Base-by-base conservation (phyloP, 2,329 filamentous ascomycete species). In the Fusarium sp. region DNA sequence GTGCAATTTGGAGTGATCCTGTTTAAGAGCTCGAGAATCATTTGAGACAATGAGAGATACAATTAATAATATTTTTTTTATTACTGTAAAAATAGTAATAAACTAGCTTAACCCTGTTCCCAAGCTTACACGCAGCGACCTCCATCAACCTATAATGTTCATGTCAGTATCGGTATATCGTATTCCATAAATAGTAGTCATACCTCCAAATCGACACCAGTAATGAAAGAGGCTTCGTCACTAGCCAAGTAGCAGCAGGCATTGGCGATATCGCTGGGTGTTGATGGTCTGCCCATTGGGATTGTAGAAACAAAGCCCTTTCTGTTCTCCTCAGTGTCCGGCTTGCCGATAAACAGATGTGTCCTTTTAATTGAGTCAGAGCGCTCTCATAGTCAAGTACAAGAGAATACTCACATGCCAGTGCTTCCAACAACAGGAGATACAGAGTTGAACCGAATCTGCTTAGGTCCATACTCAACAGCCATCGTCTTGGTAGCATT, bases 381-480 rank as follows among this genome's bases (percentile, higher is more conserved):
- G 5, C 25, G 0, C 1, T 46, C 4, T 4, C 2, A 0, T 29
- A 3, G 25, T 17, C 3, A 8, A 4, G 5, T 7, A 7, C 7
- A 13, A 5, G 2, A 3, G 1, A 35, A 27, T 1, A 61, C 68
- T 55, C 13, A 56, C 68, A 71, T 71, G 2, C 69, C 69, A 7
- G 69, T 71, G 31, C 69, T 71, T 18, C 89, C 90, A 5, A 94
- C 84, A 0, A 93, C 87, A 0, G 92, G 92, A 33, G 90, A 92
- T n/a, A 94, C 88, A 4, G 89, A 87, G 69, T 94, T 94, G 76
- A 94, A 91, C 0, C 92, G 88, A 72, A 95, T 93, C 73, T 93
- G 87, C 61, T 92, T 87, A 0, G 89, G 87, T 1, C 90, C 93
- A 75, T 92, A 94, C 79, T 95, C 93, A 3, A 92, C 90, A 0